Evolutionary conservation across 169 alveolate species (phyloP).

Genomic region (Eimeria acervulina): DNA sequence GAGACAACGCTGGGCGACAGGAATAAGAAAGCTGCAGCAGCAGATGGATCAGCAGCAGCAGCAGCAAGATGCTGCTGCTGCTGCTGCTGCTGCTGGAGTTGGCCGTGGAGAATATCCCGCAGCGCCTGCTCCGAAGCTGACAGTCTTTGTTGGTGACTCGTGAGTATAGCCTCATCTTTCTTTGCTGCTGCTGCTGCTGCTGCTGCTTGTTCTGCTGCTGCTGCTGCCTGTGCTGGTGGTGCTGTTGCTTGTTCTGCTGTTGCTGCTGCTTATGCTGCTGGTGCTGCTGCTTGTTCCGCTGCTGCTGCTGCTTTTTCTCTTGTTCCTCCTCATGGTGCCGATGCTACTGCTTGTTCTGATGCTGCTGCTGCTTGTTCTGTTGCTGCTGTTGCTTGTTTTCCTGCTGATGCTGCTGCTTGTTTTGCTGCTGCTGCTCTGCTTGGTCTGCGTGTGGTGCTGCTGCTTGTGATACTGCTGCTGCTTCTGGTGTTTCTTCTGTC

Average conservation of each 20-base stretch:
- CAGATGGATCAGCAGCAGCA: not conserved
- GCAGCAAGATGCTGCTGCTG: constrained; percentile 32
- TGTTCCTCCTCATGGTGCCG: no score
- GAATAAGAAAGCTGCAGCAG: constrained; percentile 33
- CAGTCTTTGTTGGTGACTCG: constrained; percentile 69
- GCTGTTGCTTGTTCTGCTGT: not conserved
- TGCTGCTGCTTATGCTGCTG: not conserved
- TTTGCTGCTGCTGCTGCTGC: no score
- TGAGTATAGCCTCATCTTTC: not conserved
- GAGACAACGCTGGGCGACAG: constrained; percentile 30
- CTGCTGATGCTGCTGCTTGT: no score
- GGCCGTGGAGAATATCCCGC: not conserved
- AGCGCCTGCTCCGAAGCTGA: not conserved
- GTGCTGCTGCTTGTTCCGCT: not conserved
- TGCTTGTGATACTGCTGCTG: no score
- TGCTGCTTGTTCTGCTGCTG: not conserved
- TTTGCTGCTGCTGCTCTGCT: no score
- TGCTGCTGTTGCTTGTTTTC: no score
- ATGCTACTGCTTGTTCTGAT: no score
- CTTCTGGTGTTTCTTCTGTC: constrained; percentile 4
- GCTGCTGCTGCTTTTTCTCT: constrained; percentile 56
- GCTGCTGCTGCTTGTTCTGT: no score
- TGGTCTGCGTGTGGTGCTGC: no score
- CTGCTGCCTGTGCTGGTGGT: constrained; percentile 44
- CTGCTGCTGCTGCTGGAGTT: not conserved